Conservation (phyloP, 2,329 filamentous ascomycete genomes). For the Claviceps sp. region DNA sequence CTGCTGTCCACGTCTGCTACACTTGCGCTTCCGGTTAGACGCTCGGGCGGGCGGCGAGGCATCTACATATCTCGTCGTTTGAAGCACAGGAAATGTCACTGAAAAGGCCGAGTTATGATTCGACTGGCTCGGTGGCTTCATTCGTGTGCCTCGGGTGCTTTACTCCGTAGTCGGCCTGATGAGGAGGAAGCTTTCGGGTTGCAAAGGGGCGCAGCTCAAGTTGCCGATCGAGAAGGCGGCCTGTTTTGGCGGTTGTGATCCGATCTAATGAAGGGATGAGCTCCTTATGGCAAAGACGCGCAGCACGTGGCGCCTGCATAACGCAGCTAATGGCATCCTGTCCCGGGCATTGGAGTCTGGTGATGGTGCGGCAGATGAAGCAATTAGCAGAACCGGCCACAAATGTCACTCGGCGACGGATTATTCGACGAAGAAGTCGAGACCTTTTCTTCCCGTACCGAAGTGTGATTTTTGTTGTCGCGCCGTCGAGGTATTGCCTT, state of each 20-base stretch:
- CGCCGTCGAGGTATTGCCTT: too few relatives aligned
- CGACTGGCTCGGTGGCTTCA: too few relatives aligned
- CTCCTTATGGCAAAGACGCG: not conserved
- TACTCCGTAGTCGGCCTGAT: too few relatives aligned
- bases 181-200: not conserved
- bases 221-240: not conserved
- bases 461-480: not conserved
- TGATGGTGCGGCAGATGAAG: not conserved
- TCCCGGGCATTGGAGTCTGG: not conserved
- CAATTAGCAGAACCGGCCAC: not conserved
- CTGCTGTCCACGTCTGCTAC: not conserved
- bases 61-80: not conserved
- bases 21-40: not conserved
- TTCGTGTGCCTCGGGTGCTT: too few relatives aligned
- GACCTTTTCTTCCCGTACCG: not conserved
- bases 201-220: not conserved
- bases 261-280: not conserved
- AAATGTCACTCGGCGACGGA: not conserved
- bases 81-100: not conserved
- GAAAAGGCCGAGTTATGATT: not conserved
- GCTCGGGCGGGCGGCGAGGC: not conserved
- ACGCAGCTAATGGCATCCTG: conserved; percentile 1
- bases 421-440: not conserved
- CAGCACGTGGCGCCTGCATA: conserved; percentile 6
- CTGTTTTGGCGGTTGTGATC: conserved; percentile 1